Percentiles rank a stretch among this genome's conserved stretches.
Evolutionary conservation across 805 yeast species (phyloP).

Genomic region (Yamadazyma nakazawae): DNA sequence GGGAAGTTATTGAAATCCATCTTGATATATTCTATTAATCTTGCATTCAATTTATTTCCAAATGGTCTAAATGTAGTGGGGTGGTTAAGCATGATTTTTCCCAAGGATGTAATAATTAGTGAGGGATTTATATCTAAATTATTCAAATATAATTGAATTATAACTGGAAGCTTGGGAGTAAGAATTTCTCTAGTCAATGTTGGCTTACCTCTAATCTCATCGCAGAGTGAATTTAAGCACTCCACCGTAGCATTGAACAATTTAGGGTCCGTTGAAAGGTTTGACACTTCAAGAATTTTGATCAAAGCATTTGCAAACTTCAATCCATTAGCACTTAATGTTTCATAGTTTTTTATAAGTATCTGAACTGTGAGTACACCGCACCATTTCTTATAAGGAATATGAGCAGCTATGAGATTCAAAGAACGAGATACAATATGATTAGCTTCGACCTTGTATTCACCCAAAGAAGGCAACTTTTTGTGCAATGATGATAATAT

Average conservation of each 20-base stretch:
- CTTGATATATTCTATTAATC: constrained; percentile 35
- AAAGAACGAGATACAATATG: constrained; percentile 46
- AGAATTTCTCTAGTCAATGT: constrained; percentile 78
- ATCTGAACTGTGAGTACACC: constrained; percentile 54
- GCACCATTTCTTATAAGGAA: constrained; percentile 51
- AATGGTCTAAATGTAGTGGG: constrained; percentile 82
- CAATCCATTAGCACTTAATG: constrained; percentile 41
- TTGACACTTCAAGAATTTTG: constrained; percentile 38
- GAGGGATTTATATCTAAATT: constrained; percentile 28
- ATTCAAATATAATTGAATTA: constrained; percentile 53
- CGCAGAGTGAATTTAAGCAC: constrained; percentile 39
- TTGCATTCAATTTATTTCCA: constrained; percentile 57
- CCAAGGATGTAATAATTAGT: constrained; percentile 32
- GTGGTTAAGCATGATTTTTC: constrained; percentile 48
- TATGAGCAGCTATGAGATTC: constrained; percentile 26
- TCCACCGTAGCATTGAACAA: constrained; percentile 37
- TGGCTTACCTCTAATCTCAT: constrained; percentile 70
- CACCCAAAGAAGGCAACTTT: constrained; percentile 31
- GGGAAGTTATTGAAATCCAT: constrained; percentile 35
- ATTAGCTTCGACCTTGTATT: constrained; percentile 48
- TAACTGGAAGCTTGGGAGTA: constrained; percentile 70
- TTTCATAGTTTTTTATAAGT: constrained; percentile 32
- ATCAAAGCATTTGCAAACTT: constrained; percentile 38
- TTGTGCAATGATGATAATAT: constrained; percentile 28
- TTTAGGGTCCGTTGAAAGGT: constrained; percentile 30